Evolutionary conservation across 257 asterid species (phyloP), one percentile per base, ranked within the genome.

Genomic region (Lycium barbarum): DNA sequence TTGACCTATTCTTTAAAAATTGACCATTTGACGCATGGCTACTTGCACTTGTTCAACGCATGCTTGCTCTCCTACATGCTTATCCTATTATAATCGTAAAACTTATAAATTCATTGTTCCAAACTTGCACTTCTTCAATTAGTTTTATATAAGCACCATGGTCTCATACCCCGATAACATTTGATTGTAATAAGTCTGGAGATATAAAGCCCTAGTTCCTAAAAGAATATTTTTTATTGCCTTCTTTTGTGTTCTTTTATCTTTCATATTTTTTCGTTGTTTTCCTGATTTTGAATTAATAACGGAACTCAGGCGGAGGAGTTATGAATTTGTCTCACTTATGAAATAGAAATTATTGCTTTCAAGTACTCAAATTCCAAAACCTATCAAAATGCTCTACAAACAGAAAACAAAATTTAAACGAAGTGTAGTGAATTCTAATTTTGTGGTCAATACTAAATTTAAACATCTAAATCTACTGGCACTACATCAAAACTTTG

Each of bases 11-110:
- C 40, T 47, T 73, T 73, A 11, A 20, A 20, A 73, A n/a, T 20
- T 47, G 6, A 47, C 40, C 58, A 72, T 45, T 73, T 20, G 38
- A 45, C 2, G 76, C 73, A 66, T 14, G 47, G 55, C 12, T 70
- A 38, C 54, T 40, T 70, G 8, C 78, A 70, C 78, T 70, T 38
- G 78, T 70, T 68, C 79, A 43, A 9, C 35, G 57, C 65, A 7
- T 17, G 65, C 10, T 58, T 58, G 17, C 65, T 58, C 65, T 18
- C 26, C 65, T 17, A 17, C 65, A 58, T 17, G 62, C 62, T 15
- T 57, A 15, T 53, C 62, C 62, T 57, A 4, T 15, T 57, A 14
- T 0, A 57, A 57, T 57, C 55, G 55, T 51, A 51, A 51, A 51
- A 10, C 55, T 51, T 49, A 38, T 20, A 70, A 38, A 2, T 15